Conservation (phyloP, 2,329 filamentous ascomycete genomes). For the Botryosphaeria dothidea region DNA sequence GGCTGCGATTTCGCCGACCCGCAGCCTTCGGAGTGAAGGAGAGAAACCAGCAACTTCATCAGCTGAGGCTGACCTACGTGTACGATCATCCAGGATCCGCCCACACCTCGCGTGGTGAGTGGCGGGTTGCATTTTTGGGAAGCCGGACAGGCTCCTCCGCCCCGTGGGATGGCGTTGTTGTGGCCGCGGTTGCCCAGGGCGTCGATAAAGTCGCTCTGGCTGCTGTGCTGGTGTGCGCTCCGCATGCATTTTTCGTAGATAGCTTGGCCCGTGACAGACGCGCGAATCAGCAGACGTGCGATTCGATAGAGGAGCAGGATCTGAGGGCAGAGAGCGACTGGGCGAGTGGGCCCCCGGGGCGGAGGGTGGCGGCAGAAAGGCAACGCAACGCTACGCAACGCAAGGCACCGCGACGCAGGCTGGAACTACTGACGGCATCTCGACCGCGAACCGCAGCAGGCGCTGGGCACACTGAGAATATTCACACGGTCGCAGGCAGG, state of each 20-base stretch:
- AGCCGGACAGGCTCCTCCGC: slow-evolving; percentile 5
- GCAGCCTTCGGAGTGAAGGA: not conserved
- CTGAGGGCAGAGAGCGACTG: slow-evolving; percentile 6
- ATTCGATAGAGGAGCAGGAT: slow-evolving; percentile 58
- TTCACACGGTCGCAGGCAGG: not conserved
- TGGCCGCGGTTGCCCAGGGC: not conserved
- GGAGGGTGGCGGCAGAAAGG: slow-evolving; percentile 16
- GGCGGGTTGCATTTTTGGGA: not conserved
- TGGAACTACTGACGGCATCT: slow-evolving; percentile 16
- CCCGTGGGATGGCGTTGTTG: not conserved
- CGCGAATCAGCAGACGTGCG: slow-evolving; percentile 47
- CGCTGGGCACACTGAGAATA: not conserved
- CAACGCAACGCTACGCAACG: slow-evolving; percentile 7
- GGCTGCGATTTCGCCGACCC: not conserved
- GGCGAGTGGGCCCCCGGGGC: not conserved
- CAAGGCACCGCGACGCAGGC: slow-evolving; percentile 7
- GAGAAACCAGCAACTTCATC: not conserved
- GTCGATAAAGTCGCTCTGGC: not conserved
- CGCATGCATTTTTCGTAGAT: slow-evolving; percentile 19
- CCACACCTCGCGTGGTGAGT: not conserved
- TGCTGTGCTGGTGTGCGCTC: slow-evolving; percentile 7
- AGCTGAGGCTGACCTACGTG: not conserved
- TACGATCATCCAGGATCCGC: not conserved
- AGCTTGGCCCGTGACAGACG: slow-evolving; percentile 32
- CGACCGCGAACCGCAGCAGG: slow-evolving; percentile 1